These are phyloP conservation scores for Prunus fruticosa DNA, from an alignment of 306 rosid genomes.

Conservation along the genomic window DNA sequence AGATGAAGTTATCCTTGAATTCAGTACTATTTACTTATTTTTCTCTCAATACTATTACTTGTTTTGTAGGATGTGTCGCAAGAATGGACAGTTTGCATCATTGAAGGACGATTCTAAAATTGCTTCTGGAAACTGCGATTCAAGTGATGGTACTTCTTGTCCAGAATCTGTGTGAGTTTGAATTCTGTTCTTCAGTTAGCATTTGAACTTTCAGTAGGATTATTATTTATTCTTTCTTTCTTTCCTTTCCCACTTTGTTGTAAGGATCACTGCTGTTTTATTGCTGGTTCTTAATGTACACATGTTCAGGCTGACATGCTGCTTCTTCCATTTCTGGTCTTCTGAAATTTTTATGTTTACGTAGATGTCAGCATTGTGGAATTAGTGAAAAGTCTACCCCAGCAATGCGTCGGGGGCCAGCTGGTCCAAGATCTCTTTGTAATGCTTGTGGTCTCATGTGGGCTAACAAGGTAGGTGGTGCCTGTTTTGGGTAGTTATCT, in stretches of 20 bases:
- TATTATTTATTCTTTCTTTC: not conserved
- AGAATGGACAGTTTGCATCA: conserved; percentile 79
- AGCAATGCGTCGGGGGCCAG: conserved; percentile 91
- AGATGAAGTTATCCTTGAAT: conserved; percentile 6
- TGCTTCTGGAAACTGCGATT: conserved; percentile 52
- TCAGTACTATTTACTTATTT: conserved; percentile 18
- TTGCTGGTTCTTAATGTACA: not conserved
- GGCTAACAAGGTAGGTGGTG: conserved; percentile 69
- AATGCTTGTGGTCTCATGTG: conserved; percentile 92
- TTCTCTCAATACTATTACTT: not conserved
- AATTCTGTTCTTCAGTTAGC: conserved; percentile 13
- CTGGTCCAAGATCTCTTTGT: conserved; percentile 90
- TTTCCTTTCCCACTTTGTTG: not conserved
- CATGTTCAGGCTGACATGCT: conserved; percentile 15
- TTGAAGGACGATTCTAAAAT: conserved; percentile 48
- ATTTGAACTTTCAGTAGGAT: not conserved
- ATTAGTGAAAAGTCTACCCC: conserved; percentile 73
- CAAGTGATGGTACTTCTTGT: conserved; percentile 49
- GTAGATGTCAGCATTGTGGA: conserved; percentile 80
- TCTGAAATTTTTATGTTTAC: conserved; percentile 7
- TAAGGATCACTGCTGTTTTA: not conserved
- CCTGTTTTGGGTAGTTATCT: not conserved
- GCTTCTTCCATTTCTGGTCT: not conserved
- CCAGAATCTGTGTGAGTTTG: conserved; percentile 59
- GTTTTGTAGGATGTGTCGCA: conserved; percentile 66